phyloP scores from a whole-genome alignment of 768 basidiomycete species.

The Mycena belliarum region DNA sequence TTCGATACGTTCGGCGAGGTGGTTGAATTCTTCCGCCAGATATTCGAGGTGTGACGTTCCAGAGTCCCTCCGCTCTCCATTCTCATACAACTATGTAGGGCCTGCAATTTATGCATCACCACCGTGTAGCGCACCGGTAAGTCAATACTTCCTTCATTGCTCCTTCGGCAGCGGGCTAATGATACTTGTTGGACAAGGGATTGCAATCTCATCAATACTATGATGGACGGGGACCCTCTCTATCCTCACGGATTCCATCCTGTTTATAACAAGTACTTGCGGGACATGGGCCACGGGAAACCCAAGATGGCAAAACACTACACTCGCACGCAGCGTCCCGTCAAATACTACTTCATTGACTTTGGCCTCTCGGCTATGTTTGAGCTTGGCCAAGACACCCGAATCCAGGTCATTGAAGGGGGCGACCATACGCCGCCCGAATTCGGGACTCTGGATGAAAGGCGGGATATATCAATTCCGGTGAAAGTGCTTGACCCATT shows the following conservation, averaged over 20 bases:
- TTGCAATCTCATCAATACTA: too few species aligned
- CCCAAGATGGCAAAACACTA: not conserved
- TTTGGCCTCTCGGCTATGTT: too few species aligned
- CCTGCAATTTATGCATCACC: slow-evolving; percentile 8
- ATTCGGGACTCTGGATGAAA: too few species aligned
- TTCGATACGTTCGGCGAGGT: not conserved
- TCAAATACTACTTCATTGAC: not conserved
- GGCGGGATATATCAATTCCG: too few species aligned
- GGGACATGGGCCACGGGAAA: not conserved
- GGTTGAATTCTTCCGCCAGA: not conserved
- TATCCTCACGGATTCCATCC: slow-evolving; percentile 28
- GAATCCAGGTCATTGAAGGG: too few species aligned
- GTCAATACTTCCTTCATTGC: not conserved
- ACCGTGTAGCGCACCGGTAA: slow-evolving; percentile 32
- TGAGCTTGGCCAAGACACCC: too few species aligned
- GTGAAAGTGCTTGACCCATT: slow-evolving; percentile 36
- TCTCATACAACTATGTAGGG: too few species aligned
- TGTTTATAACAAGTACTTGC: too few species aligned
- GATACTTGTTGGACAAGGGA: slow-evolving; percentile 13
- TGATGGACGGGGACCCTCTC: too few species aligned
- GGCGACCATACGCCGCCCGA: not conserved
- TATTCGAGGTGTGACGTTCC: slow-evolving; percentile 35
- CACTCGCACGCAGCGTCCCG: not conserved
- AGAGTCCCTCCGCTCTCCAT: too few species aligned
- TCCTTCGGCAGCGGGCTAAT: too few species aligned